These are phyloP conservation scores for Cercospora sp. DNA, from an alignment of 2,329 filamentous ascomycete genomes.

Conservation along the genomic window DNA sequence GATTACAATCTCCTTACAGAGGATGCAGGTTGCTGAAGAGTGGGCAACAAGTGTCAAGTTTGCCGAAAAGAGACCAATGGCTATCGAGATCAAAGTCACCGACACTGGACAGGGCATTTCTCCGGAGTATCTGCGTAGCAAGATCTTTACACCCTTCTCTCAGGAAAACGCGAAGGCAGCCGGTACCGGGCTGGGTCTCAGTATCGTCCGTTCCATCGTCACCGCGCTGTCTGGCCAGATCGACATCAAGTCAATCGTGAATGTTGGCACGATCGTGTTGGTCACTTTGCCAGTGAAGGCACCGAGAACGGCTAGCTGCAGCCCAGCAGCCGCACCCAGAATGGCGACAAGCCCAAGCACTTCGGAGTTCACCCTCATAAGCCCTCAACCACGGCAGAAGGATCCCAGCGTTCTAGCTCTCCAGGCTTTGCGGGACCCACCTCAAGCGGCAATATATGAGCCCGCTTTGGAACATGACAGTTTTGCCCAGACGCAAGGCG, in stretches of 20 bases:
- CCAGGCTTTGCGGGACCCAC: conserved; percentile 44
- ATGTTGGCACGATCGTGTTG: conserved; percentile 29
- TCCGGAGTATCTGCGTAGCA: conserved; percentile 60
- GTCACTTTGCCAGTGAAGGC: conserved; percentile 46
- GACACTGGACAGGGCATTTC: conserved; percentile 69
- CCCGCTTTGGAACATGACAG: conserved; percentile 27
- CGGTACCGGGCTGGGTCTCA: conserved; percentile 65
- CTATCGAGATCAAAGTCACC: conserved; percentile 44
- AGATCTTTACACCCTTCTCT: conserved; percentile 63
- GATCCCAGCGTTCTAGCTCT: conserved; percentile 46
- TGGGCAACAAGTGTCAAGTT: conserved; percentile 8
- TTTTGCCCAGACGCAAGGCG: conserved; percentile 27
- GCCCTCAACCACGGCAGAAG: conserved; percentile 28
- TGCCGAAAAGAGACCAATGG: conserved; percentile 18
- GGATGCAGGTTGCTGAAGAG: neutral
- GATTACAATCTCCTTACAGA: conserved; percentile 38
- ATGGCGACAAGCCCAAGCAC: neutral
- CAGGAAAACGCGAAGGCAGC: conserved; percentile 63
- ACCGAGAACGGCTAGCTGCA: conserved; percentile 1
- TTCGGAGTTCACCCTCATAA: conserved; percentile 1
- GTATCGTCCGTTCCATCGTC: conserved; percentile 62
- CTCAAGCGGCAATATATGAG: conserved; percentile 30
- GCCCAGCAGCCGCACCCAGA: neutral
- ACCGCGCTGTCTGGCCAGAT: conserved; percentile 61
- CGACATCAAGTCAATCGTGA: conserved; percentile 46